Percentiles rank a stretch among this genome's conserved stretches.
Conservation (phyloP, 352 stramenopile species). For the Globisporangium irregulare region DNA sequence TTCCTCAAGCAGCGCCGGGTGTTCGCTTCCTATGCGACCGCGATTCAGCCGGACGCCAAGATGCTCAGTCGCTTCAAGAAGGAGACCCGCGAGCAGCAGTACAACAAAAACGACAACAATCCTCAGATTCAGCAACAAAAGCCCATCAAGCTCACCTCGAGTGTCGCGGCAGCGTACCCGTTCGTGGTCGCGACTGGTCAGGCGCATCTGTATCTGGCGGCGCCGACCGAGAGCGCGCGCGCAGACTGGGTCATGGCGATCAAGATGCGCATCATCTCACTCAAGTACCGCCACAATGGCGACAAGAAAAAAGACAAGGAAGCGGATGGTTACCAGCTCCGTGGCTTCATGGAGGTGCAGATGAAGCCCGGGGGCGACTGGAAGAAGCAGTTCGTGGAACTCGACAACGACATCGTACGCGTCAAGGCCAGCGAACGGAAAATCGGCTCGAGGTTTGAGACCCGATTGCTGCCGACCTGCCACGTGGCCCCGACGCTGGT, state of each 20-base stretch:
- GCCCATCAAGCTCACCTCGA: constrained; percentile 3
- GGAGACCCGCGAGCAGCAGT: constrained; percentile 26
- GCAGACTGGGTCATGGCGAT: constrained; percentile 65
- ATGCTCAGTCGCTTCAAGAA: constrained; percentile 33
- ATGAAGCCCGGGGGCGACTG: constrained; percentile 39
- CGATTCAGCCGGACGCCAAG: constrained; percentile 31
- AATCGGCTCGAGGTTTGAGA: constrained; percentile 52
- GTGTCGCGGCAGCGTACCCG: constrained; percentile 34
- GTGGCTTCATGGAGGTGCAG: constrained; percentile 62
- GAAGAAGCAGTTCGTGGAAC: constrained; percentile 59
- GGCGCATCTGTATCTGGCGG: constrained; percentile 48
- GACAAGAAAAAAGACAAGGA: constrained; percentile 16
- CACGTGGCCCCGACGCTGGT: constrained; percentile 33
- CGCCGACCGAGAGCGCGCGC: constrained; percentile 38
- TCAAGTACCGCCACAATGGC: constrained; percentile 59
- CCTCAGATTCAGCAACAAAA: neutral
- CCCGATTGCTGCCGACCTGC: constrained; percentile 49
- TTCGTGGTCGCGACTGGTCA: constrained; percentile 60
- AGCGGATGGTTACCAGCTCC: constrained; percentile 25
- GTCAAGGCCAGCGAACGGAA: constrained; percentile 61
- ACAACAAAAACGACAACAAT: neutral
- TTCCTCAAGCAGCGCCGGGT: constrained; percentile 38
- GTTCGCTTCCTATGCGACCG: constrained; percentile 40
- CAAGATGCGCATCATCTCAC: constrained; percentile 55
- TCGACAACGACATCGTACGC: constrained; percentile 63